A percentile compares a stretch with the other conserved stretches of the same genome.
Evolutionary conservation across 2,329 filamentous ascomycete genomes (phyloP).

Genomic region (Metarhizium humberi): DNA sequence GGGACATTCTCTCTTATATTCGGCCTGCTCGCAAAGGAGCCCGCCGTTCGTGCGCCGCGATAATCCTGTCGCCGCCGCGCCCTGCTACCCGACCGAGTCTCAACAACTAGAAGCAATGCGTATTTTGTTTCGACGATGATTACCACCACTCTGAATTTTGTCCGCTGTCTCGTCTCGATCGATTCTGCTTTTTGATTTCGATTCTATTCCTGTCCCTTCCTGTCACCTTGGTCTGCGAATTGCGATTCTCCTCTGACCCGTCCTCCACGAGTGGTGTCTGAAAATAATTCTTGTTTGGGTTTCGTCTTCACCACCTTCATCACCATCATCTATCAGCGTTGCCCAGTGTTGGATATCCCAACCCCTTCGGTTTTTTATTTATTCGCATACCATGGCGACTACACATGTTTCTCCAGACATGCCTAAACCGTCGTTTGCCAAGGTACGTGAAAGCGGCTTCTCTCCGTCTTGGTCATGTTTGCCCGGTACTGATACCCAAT

Average conservation of each 20-base stretch:
- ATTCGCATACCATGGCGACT: slow-evolving; percentile 32
- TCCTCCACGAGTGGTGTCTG: slow-evolving; percentile 3
- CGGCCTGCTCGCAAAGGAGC: background rate
- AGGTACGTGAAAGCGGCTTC: slow-evolving; percentile 38
- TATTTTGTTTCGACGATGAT: slow-evolving; percentile 43
- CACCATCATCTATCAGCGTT: slow-evolving; percentile 6
- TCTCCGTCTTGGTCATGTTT: slow-evolving; percentile 3
- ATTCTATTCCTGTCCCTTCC: slow-evolving; percentile 22
- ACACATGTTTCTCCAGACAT: slow-evolving; percentile 36
- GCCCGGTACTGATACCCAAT: background rate
- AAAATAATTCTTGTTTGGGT: slow-evolving; percentile 6
- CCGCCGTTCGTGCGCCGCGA: slow-evolving; percentile 1
- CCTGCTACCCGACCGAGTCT: slow-evolving; percentile 2
- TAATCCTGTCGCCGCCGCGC: background rate
- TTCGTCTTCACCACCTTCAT: background rate
- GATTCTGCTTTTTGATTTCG: slow-evolving; percentile 45
- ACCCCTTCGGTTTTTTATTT: slow-evolving; percentile 9
- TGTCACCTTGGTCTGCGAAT: slow-evolving; percentile 11
- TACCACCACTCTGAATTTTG: slow-evolving; percentile 39
- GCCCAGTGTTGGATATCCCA: slow-evolving; percentile 13
- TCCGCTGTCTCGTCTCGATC: slow-evolving; percentile 41
- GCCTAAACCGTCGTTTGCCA: slow-evolving; percentile 64
- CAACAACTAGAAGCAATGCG: slow-evolving; percentile 16
- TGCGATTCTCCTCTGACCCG: slow-evolving; percentile 5
- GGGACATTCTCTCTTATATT: background rate